Conservation (phyloP, 106 monocot genomes). For the Ottelia alismoides region DNA sequence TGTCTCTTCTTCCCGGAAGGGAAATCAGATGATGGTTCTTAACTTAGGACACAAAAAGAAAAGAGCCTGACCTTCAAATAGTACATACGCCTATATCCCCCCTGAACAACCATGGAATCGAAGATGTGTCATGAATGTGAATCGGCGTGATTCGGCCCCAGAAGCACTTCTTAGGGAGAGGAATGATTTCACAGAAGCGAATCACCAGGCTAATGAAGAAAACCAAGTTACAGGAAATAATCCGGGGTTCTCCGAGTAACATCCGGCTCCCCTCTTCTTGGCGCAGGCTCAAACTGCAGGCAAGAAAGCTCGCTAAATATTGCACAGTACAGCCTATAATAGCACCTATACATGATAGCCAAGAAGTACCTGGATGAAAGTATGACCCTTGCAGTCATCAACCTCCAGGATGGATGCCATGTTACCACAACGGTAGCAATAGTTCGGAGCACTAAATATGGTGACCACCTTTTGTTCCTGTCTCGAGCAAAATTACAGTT, state of each 20-base stretch:
- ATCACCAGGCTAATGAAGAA: no score
- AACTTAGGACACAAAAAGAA: no score
- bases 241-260: slow-evolving; percentile 91
- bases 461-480: slow-evolving; percentile 99
- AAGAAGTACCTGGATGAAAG: slow-evolving; percentile 80
- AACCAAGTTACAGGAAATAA: slow-evolving; percentile 54
- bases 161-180: no score
- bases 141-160: no score
- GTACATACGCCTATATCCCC: no score
- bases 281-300: slow-evolving; percentile 83
- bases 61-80: no score
- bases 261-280: slow-evolving; percentile 91
- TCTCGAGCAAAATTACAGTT: not conserved
- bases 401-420: slow-evolving; percentile 99
- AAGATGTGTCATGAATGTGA: no score
- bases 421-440: slow-evolving; percentile 98
- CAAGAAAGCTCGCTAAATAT: not conserved
- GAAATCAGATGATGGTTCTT: no score
- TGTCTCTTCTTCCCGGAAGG: no score
- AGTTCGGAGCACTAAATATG: slow-evolving; percentile 99
- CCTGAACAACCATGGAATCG: no score
- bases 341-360: not conserved
- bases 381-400: slow-evolving; percentile 93
- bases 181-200: no score
- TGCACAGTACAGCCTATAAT: not conserved